Evolutionary conservation across 129 eudicot genomes (phyloP), one percentile per base, ranked within the genome.

Genomic region (Flaveria sonorensis): DNA sequence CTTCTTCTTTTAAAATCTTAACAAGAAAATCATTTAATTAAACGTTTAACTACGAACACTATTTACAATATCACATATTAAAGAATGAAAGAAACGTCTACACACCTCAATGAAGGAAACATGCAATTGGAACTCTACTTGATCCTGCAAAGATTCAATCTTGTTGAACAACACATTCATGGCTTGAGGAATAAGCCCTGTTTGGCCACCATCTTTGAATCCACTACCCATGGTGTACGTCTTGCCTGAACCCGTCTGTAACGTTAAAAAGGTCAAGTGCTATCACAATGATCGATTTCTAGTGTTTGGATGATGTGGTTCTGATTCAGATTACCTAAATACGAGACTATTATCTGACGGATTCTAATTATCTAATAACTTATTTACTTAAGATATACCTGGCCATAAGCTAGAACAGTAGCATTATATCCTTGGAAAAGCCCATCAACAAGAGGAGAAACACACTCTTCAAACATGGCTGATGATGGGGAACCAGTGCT

Each of bases 1-100:
- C 99, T 92, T 95, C 99, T 86, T 95, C 99, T 89, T 95, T 95
- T 70, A 89, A 89, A 74, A 95, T 95, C 99, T 95, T 66, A 81
- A 89, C 48, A 80, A 23, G 2, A 69, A 62, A 77, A 57, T 45
- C 40, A 46, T 26, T 63, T 59, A 7, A 70, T 84, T 52, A 86
- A 23, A 65, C 43, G 63, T 72, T 55, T 52, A 26, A 64, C 10
- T 24, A 53, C n/a, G 60, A 53, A 64, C 52, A 62, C 5, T 36
- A 48, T 32, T 48, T 62, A 50, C 28, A 48, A 6, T 30, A 46
- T 70, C 42, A 68, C 46, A 53, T 1, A 45, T 19, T 57, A 18
- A 50, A 13, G 18, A 70, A 3, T 4, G 0, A 13, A 28, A 26
- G 11, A 23, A 7, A 71, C 30, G 20, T 50, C 16, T 51, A 66